A percentile compares a stretch with the other conserved stretches of the same genome.
Evolutionary conservation across 2,329 filamentous ascomycete genomes (phyloP).

Genomic region (Ascochyta rabiei): DNA sequence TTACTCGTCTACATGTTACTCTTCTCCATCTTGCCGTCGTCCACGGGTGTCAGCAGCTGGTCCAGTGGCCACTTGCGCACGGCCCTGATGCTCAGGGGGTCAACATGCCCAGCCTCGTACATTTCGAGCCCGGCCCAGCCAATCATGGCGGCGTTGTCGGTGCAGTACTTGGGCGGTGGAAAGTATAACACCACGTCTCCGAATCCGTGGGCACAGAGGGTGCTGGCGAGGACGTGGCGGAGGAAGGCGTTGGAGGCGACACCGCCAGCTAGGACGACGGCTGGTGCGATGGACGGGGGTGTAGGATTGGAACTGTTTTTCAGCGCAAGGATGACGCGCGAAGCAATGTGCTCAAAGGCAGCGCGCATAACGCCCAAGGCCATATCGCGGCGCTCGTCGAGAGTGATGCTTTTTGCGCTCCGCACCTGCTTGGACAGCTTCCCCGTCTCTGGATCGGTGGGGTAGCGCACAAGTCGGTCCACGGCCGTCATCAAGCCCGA

Average conservation of each 20-base stretch:
- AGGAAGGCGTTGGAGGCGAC: slow-evolving; percentile 87
- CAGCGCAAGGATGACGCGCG: slow-evolving; percentile 75
- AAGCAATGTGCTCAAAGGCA: slow-evolving; percentile 85
- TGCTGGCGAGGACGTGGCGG: slow-evolving; percentile 66
- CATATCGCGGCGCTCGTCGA: slow-evolving; percentile 69
- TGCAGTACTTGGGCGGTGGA: slow-evolving; percentile 80
- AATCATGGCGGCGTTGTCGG: slow-evolving; percentile 97
- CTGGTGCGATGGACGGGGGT: slow-evolving; percentile 36
- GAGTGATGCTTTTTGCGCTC: slow-evolving; percentile 50
- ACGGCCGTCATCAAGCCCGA: slow-evolving; percentile 71
- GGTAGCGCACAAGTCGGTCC: slow-evolving; percentile 59
- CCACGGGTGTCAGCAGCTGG: slow-evolving; percentile 34
- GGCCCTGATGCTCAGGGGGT: slow-evolving; percentile 38
- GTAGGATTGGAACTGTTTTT: slow-evolving; percentile 34
- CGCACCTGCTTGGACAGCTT: slow-evolving; percentile 40
- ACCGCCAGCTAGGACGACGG: slow-evolving; percentile 84
- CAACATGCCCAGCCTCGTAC: slow-evolving; percentile 72
- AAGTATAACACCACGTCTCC: slow-evolving; percentile 66
- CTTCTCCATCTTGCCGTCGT: slow-evolving; percentile 19
- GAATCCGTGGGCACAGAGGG: slow-evolving; percentile 71
- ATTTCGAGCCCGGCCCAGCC: slow-evolving; percentile 94
- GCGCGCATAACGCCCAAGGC: slow-evolving; percentile 77
- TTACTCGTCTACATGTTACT: too few relatives aligned
- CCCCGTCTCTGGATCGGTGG: slow-evolving; percentile 36
- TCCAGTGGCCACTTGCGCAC: slow-evolving; percentile 48